Percentiles rank a stretch among this genome's conserved stretches.
phyloP scores from a whole-genome alignment of 2,329 filamentous ascomycete species.

The Stachybotrys elegans region DNA sequence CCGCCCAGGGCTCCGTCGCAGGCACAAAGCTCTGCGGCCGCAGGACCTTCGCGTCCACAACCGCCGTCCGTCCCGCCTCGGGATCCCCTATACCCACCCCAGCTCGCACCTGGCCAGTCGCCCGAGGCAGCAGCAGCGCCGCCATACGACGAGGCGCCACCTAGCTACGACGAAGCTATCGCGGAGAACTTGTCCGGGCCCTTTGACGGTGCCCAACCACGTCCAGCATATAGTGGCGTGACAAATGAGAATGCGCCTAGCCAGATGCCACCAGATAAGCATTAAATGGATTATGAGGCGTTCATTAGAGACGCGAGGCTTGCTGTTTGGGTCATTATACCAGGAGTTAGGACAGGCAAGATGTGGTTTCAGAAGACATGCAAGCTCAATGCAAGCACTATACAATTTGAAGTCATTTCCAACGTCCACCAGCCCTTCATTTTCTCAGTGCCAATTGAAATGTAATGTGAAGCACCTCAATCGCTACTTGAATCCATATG shows the following conservation, averaged over 20 bases:
- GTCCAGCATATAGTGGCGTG: constrained; percentile 64
- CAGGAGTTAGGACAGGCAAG: too few species aligned
- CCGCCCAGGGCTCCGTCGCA: constrained; percentile 28
- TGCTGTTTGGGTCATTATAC: too few species aligned
- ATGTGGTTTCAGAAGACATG: too few species aligned
- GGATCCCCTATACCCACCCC: constrained; percentile 55
- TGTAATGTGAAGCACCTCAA: too few species aligned
- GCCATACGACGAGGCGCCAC: constrained; percentile 71
- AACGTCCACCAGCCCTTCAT: too few species aligned
- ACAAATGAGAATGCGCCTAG: constrained; percentile 57
- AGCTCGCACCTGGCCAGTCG: constrained; percentile 30
- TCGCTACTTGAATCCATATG: too few species aligned
- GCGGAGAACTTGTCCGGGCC: constrained; percentile 68
- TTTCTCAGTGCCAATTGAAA: too few species aligned
- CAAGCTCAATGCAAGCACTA: too few species aligned
- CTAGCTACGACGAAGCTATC: constrained; percentile 91
- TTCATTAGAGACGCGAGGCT: too few species aligned
- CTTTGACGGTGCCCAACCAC: constrained; percentile 53
- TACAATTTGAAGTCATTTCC: too few species aligned
- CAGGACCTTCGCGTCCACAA: constrained; percentile 11
- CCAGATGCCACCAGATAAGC: constrained; percentile 39
- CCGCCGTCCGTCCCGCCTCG: constrained; percentile 20
- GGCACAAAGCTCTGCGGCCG: constrained; percentile 9
- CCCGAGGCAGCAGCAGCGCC: constrained; percentile 36
- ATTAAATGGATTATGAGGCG: too few species aligned